Conservation (phyloP, 106 monocot genomes). For the Gastrodia elata region DNA sequence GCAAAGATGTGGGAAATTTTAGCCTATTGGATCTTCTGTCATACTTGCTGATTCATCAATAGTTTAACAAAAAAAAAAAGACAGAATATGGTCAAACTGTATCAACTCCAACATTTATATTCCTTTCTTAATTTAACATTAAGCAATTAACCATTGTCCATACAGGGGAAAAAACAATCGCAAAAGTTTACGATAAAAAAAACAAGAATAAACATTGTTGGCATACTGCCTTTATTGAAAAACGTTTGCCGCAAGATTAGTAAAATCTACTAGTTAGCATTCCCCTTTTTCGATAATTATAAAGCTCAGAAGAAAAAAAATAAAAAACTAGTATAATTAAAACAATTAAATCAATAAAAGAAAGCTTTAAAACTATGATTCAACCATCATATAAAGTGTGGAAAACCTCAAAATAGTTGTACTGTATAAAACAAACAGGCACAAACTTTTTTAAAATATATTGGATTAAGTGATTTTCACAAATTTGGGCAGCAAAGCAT, state of each 20-base stretch:
- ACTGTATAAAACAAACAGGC: neutral
- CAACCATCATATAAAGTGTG: neutral
- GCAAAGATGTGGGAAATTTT: neutral
- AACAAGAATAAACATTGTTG: neutral
- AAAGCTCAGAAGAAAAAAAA: neutral
- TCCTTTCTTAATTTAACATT: neutral
- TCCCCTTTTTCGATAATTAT: neutral
- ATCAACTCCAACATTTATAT: neutral
- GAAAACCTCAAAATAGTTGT: neutral
- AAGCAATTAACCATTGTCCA: neutral
- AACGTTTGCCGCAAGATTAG: neutral
- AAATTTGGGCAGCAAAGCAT: neutral
- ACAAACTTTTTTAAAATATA: neutral
- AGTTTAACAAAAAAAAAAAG: neutral
- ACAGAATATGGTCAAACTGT: neutral
- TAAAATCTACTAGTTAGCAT: neutral
- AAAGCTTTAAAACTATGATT: neutral
- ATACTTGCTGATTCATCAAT: neutral
- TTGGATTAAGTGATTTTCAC: neutral
- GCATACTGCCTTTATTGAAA: neutral
- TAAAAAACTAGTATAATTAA: neutral
- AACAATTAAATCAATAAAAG: neutral
- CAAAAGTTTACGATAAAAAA: neutral
- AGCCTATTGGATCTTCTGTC: neutral
- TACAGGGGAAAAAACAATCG: neutral